A percentile compares a stretch with the other conserved stretches of the same genome.
These are phyloP conservation scores for Verticillium isaacii DNA, from an alignment of 2,329 filamentous ascomycete genomes.

Conservation along the genomic window DNA sequence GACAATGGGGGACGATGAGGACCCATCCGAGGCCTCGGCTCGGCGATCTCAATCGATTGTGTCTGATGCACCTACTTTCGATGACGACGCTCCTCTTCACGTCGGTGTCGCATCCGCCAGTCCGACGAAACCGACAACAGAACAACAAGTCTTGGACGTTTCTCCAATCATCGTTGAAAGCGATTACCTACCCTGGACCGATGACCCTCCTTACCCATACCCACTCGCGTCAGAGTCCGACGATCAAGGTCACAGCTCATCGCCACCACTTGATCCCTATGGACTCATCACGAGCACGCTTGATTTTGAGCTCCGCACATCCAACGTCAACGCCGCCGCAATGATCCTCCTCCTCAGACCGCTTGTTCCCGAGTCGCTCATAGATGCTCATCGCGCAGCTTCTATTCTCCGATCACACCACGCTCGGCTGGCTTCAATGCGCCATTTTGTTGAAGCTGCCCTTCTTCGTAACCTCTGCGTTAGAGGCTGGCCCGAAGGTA, in stretches of 20 bases:
- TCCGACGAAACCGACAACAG: conserved; percentile 18
- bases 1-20: conserved; percentile 25
- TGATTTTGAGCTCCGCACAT: conserved; percentile 50
- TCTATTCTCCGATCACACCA: conserved; percentile 58
- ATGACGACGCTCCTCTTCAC: conserved; percentile 11
- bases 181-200: conserved; percentile 55
- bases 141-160: conserved; percentile 28
- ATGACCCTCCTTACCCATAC: conserved; percentile 52
- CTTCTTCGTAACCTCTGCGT: conserved; percentile 58
- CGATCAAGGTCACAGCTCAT: conserved; percentile 6
- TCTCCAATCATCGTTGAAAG: conserved; percentile 44
- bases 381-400: conserved; percentile 50
- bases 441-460: conserved; percentile 55
- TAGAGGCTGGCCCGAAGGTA: conserved; percentile 47
- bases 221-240: conserved; percentile 20
- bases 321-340: conserved; percentile 54
- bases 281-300: conserved; percentile 48
- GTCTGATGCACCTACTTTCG: conserved; percentile 5
- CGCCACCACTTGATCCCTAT: conserved; percentile 48
- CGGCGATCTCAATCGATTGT: background rate
- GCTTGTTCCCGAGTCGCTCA: conserved; percentile 47
- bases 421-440: conserved; percentile 52
- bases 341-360: conserved; percentile 57
- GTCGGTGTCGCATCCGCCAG: conserved; percentile 14
- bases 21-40: conserved; percentile 21